These are phyloP conservation scores for Porcisia deanei DNA, from an alignment of 208 protist genomes.

Conservation along the genomic window DNA sequence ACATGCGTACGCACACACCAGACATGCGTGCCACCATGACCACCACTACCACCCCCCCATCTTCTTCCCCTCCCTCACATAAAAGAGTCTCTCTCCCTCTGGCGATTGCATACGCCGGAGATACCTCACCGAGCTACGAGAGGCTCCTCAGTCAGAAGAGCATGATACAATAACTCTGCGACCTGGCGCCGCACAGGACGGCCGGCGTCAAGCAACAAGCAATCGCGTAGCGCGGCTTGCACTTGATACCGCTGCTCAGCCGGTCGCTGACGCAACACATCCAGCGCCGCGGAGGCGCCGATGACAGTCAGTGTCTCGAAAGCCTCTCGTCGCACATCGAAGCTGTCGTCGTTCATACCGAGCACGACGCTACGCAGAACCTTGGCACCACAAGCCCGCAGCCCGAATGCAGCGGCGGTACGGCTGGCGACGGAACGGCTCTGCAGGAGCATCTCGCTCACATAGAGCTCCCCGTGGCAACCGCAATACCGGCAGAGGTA, in stretches of 20 bases:
- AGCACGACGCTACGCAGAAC: conserved; percentile 55
- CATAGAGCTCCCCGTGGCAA: conserved; percentile 60
- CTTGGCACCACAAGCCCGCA: conserved; percentile 64
- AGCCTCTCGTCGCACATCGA: conserved; percentile 55
- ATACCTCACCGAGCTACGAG: background rate
- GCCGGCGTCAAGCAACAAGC: conserved; percentile 53
- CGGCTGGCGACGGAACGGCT: conserved; percentile 31
- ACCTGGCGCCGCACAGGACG: conserved; percentile 28
- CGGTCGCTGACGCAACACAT: conserved; percentile 45
- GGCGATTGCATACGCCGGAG: background rate
- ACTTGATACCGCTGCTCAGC: conserved; percentile 50
- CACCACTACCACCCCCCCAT: background rate
- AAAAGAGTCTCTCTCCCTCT: background rate
- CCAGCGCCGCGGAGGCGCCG: conserved; percentile 35
- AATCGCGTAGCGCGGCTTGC: conserved; percentile 53
- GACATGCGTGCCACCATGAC: background rate
- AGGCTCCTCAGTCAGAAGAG: conserved; percentile 2
- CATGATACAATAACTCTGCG: conserved; percentile 47
- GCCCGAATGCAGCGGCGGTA: conserved; percentile 56
- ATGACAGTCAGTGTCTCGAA: conserved; percentile 53
- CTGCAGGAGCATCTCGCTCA: conserved; percentile 53
- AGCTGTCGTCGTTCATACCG: conserved; percentile 58
- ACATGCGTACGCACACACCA: background rate
- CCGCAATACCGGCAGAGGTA: conserved; percentile 65
- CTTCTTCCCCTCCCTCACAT: background rate